phyloP scores from a whole-genome alignment of 1,284 basidiomycete genomes.

The Moesziomyces parantarcticus region DNA sequence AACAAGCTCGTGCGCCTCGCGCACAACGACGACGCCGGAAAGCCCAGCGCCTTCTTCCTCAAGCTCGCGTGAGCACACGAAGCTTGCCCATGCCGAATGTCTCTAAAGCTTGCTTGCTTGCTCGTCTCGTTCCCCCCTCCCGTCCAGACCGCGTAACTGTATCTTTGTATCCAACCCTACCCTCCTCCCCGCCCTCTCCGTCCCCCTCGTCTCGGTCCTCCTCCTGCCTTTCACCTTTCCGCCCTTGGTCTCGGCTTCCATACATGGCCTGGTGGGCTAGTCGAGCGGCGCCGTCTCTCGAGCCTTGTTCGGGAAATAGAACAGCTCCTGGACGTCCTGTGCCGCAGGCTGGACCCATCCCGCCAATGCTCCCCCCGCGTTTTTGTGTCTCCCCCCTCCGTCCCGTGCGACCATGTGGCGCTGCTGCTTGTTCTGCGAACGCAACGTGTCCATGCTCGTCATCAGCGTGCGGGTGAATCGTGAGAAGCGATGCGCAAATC shows the following conservation, averaged over 20 bases:
- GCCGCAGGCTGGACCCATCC: constrained; percentile 13
- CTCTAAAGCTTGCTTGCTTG: neutral
- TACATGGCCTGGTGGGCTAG: neutral
- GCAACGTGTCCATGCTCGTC: too few relatives aligned
- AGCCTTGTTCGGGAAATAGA: neutral
- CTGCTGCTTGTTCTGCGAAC: too few relatives aligned
- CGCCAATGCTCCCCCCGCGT: too few relatives aligned
- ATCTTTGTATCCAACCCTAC: constrained; percentile 21
- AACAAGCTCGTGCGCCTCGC: constrained; percentile 40
- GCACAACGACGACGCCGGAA: constrained; percentile 19
- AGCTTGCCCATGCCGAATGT: constrained; percentile 1
- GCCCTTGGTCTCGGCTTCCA: neutral
- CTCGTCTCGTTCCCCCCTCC: constrained; percentile 1
- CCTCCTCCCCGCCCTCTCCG: neutral
- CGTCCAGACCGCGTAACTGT: constrained; percentile 21
- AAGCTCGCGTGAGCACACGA: constrained; percentile 25
- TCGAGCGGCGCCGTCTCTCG: constrained; percentile 41
- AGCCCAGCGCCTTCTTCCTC: constrained; percentile 36
- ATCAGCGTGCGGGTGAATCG: too few relatives aligned
- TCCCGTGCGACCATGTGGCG: too few relatives aligned
- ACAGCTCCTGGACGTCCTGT: constrained; percentile 25
- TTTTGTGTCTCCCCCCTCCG: too few relatives aligned
- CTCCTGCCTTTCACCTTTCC: neutral
- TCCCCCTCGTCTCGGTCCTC: neutral
- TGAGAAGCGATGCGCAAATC: too few relatives aligned